These are phyloP conservation scores for Omphalotus olearius DNA, from an alignment of 1,284 basidiomycete species.

Conservation along the genomic window DNA sequence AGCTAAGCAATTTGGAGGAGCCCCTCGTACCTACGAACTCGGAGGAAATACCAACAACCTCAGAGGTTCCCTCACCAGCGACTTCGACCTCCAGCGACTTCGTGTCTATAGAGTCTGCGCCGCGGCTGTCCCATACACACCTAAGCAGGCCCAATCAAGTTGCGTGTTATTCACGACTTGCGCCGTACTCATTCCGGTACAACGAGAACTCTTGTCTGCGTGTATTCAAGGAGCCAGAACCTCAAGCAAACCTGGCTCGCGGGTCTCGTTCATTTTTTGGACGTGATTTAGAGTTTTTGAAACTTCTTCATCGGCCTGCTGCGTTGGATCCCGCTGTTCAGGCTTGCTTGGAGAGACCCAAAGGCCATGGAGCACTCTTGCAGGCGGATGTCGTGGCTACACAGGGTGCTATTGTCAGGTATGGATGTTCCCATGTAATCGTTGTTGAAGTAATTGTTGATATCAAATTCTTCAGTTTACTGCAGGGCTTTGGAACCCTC, in stretches of 20 bases:
- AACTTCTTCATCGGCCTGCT: background rate
- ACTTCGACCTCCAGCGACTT: background rate
- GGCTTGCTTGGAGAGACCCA: constrained; percentile 12
- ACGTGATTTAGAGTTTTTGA: background rate
- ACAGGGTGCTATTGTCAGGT: constrained; percentile 14
- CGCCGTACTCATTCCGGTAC: background rate
- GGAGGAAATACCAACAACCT: no score
- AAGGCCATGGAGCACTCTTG: constrained; percentile 10
- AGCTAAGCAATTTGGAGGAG: no score
- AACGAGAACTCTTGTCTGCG: constrained; percentile 8
- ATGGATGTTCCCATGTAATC: constrained; percentile 6
- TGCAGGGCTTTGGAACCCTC: constrained; percentile 13
- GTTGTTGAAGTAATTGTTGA: background rate
- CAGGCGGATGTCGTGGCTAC: constrained; percentile 18
- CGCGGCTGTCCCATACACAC: background rate
- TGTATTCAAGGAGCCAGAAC: constrained; percentile 1
- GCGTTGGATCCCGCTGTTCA: constrained; percentile 13
- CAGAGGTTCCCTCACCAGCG: background rate
- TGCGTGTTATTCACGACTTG: constrained; percentile 8
- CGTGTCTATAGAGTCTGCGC: background rate
- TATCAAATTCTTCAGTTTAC: constrained; percentile 1
- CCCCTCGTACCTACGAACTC: no score
- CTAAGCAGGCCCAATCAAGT: constrained; percentile 6
- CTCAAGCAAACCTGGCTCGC: background rate
- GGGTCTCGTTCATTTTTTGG: background rate